Percentiles rank a stretch among this genome's conserved stretches.
Conservation (phyloP, 106 monocot genomes). For the Dendrobium officinale region DNA sequence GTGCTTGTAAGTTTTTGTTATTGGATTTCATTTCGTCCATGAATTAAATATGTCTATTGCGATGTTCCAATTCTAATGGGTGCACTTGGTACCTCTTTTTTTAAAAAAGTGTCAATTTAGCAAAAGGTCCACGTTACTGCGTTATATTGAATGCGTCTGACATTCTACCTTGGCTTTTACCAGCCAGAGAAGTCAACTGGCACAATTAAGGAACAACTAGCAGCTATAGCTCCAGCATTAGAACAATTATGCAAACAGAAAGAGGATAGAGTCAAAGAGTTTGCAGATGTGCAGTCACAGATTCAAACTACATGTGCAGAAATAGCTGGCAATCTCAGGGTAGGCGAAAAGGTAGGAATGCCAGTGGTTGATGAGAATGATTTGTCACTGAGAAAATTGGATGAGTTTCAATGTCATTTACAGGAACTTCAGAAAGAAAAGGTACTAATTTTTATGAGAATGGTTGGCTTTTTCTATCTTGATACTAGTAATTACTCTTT, state of each 20-base stretch:
- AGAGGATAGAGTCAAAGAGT: slow-evolving; percentile 63
- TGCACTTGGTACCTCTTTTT: background rate
- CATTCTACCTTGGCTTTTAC: background rate
- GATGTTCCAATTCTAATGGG: too few relatives aligned
- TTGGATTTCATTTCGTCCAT: too few relatives aligned
- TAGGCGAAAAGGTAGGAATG: slow-evolving; percentile 32
- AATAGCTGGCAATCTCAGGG: slow-evolving; percentile 53
- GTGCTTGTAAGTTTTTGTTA: too few relatives aligned
- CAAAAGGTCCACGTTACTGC: too few relatives aligned
- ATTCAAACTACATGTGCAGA: slow-evolving; percentile 73
- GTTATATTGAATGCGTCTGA: background rate
- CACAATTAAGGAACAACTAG: slow-evolving; percentile 89
- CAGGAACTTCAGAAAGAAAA: slow-evolving; percentile 95
- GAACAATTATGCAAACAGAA: slow-evolving; percentile 72
- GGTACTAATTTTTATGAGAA: slow-evolving; percentile 27
- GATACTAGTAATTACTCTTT: background rate
- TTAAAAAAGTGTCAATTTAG: too few relatives aligned
- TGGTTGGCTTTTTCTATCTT: background rate
- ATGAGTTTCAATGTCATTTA: slow-evolving; percentile 72
- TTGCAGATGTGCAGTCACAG: slow-evolving; percentile 67
- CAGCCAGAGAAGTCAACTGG: slow-evolving; percentile 83
- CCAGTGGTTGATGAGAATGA: slow-evolving; percentile 70
- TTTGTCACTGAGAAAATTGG: slow-evolving; percentile 70
- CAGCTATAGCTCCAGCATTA: slow-evolving; percentile 69
- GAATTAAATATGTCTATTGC: too few relatives aligned